Evolutionary conservation across 208 protist species (phyloP), one percentile per base, ranked within the genome.

Genomic region (Acanthamoeba triangularis): DNA sequence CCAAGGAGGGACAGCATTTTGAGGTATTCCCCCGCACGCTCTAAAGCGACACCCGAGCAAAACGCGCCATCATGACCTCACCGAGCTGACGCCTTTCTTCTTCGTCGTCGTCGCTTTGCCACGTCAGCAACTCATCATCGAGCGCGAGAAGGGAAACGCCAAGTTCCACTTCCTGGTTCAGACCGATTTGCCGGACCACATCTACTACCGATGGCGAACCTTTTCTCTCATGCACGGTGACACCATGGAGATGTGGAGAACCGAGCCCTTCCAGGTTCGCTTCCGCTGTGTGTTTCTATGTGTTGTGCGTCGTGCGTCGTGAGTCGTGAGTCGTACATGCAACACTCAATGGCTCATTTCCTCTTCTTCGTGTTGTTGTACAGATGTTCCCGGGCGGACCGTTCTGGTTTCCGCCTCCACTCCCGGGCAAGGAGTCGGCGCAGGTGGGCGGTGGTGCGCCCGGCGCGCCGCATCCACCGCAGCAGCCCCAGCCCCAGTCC

Each of bases 131-230:
- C 33, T 65, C 23, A 95, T 97, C 20, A 87, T 97, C 44, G 87
- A 97, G 67, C 28, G 90, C 5, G 96, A 97, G 91, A 67, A 49
- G 20, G 30, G 65, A 14, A 97, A 98, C 90, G 54, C 80, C 8
- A 59, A 69, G 49, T 98, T 95, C 65, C 13, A 35, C 5, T 98
- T 98, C 61, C n/a, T 98, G n/a, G 96, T 94, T 72, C 35, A 97
- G 47, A 2, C 33, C 63, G 49, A 76, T 44, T 67, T 59, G 0
- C 49, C 85, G 28, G 97, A 97, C 18, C 85, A 95, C 37, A 82
- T 94, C 56, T 98, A 98, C 82, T 98, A 98, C 63, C 74, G 65
- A 54, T 98, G 97, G 97, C 90, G 78, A 20, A 96, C 96, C 5
- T 96, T 84, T 72, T 96, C 96, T 25, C 88, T 97, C 14, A 14